Evolutionary conservation across 208 protist genomes (phyloP), one percentile per base, ranked within the genome.

Genomic region (Acanthamoeba pearcei): DNA sequence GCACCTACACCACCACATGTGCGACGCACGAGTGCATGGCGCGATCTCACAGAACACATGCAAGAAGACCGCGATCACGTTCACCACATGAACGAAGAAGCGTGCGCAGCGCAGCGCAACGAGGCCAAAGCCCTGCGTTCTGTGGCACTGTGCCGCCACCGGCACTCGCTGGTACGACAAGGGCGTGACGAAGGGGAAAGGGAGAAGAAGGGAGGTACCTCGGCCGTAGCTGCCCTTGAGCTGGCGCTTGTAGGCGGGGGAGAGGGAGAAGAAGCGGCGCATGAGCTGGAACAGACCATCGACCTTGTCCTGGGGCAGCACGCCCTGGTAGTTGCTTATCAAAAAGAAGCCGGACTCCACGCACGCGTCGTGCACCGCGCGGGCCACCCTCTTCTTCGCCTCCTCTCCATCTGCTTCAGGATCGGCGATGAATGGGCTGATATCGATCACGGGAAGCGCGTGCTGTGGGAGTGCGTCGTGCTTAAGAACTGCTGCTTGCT

Each of bases 271-370:
- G 55, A 89, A 89, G 55, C 49, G 49, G 15, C 53, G 55, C 53
- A 89, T 68, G 49, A 64, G 29, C 9, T 38, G 12, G 13, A 66
- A 46, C 22, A 89, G 32, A 19, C 27, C 55, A 35, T 66, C 82
- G 49, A 89, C n/a, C n/a, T 57, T 89, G 9, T 66, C 55, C 49
- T 89, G 82, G 5, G 55, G 53, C 57, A 89, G 72, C 8, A 80
- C 29, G 22, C 22, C 72, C 55, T 66, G 49, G 51, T 89, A 66
- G 53, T 66, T 46, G 32, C 55, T 66, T 27, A 89, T 89, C 15
- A 68, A 27, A 32, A 89, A 89, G 82, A 89, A 89, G 55, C 82
- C 82, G 27, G 55, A 17, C 17, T 89, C 55, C 15, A 35, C 29
- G 32, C 82, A 89, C 82, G 82, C 82, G 32, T 60, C 82, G 32